Conservation (phyloP, 208 protist genomes). For the Trypanosoma rangeli region DNA sequence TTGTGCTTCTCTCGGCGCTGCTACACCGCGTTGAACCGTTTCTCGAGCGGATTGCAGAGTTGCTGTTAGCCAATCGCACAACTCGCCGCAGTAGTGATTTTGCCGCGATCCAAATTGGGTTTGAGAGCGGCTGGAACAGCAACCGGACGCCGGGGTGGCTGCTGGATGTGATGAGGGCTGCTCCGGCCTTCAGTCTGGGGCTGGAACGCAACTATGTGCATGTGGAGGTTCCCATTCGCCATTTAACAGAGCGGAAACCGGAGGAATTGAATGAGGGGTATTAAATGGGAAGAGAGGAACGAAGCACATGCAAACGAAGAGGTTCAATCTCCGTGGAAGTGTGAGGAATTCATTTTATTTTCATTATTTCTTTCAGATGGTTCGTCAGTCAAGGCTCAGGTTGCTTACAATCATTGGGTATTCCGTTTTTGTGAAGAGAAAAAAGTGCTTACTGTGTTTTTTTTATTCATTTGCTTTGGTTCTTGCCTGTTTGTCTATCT, state of each 20-base stretch:
- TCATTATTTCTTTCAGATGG: neutral
- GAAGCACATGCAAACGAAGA: neutral
- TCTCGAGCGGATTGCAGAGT: conserved; percentile 4
- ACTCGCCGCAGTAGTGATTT: neutral
- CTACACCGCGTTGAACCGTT: conserved; percentile 20
- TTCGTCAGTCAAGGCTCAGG: too few relatives aligned
- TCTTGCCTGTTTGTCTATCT: neutral
- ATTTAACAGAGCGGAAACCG: conserved; percentile 12
- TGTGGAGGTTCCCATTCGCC: conserved; percentile 27
- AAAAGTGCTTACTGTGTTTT: neutral
- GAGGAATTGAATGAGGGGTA: conserved; percentile 7
- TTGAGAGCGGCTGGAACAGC: neutral
- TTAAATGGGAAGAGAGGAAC: too few relatives aligned
- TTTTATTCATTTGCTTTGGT: too few relatives aligned
- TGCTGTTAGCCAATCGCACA: neutral
- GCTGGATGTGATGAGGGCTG: conserved; percentile 19
- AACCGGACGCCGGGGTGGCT: neutral
- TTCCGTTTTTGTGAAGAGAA: neutral
- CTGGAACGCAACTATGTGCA: conserved; percentile 21
- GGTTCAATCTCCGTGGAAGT: neutral
- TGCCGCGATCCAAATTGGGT: neutral
- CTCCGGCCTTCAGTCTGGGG: conserved; percentile 23
- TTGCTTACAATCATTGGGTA: neutral
- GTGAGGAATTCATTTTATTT: neutral
- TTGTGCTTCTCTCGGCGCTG: conserved; percentile 17